Conservation (phyloP, 2,329 filamentous ascomycete genomes). For the Ophiostoma triangulosporum region DNA sequence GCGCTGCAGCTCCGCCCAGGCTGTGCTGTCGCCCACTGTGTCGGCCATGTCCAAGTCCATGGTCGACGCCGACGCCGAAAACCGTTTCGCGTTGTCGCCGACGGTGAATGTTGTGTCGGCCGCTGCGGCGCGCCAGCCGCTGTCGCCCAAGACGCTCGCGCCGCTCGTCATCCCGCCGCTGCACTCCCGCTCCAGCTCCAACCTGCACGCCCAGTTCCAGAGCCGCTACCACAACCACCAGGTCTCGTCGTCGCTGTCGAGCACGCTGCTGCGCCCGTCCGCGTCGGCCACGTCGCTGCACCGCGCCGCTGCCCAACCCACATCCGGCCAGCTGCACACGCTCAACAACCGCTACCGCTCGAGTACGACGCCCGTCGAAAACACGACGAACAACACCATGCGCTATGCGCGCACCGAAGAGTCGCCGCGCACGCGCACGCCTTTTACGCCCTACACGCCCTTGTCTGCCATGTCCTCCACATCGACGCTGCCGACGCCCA, state of each 20-base stretch:
- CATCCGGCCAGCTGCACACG: too few species aligned
- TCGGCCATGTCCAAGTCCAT: neutral
- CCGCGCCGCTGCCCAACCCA: too few species aligned
- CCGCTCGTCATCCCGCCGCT: constrained; percentile 41
- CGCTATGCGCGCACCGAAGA: constrained; percentile 31
- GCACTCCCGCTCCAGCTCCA: neutral
- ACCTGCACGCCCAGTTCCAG: neutral
- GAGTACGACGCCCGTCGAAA: constrained; percentile 30
- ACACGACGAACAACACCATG: constrained; percentile 24
- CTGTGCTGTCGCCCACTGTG: constrained; percentile 9
- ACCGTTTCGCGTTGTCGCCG: too few species aligned
- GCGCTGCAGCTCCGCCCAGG: constrained; percentile 15
- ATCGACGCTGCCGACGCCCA: constrained; percentile 33
- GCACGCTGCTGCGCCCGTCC: constrained; percentile 15
- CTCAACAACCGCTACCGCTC: constrained; percentile 28
- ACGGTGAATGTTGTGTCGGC: too few species aligned
- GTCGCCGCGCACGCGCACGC: constrained; percentile 32
- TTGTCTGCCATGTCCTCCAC: constrained; percentile 28
- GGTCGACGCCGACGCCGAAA: neutral
- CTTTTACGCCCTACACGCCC: constrained; percentile 33
- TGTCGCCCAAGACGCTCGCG: constrained; percentile 39
- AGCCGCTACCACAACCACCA: constrained; percentile 12
- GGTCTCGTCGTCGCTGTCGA: neutral
- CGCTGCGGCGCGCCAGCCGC: constrained; percentile 23
- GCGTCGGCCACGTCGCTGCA: constrained; percentile 21